Conservation (phyloP, 2,329 filamentous ascomycete genomes). For the Dactylellina cionopaga region DNA sequence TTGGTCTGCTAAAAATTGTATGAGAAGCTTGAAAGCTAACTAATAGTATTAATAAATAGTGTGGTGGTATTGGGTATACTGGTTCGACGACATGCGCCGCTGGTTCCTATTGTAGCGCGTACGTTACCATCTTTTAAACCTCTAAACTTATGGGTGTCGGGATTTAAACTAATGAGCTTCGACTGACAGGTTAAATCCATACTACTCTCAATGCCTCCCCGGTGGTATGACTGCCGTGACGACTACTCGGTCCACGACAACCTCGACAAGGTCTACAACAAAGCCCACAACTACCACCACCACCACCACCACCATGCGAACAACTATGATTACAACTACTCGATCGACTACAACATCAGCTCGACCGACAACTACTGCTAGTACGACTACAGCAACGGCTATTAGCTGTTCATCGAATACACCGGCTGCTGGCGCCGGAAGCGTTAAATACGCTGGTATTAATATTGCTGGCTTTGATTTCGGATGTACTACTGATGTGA, state of each 20-base stretch:
- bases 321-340: not conserved
- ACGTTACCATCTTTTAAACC: not conserved
- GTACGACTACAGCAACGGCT: slow-evolving; percentile 2
- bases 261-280: not conserved
- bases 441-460: slow-evolving; percentile 57
- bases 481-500: slow-evolving; percentile 62
- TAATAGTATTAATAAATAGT: slow-evolving; percentile 13
- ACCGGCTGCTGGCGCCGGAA: slow-evolving; percentile 13
- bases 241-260: slow-evolving; percentile 9
- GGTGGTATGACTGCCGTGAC: slow-evolving; percentile 1
- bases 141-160: not conserved
- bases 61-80: slow-evolving; percentile 27
- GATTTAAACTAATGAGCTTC: not conserved
- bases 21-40: too few relatives aligned
- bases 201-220: slow-evolving; percentile 26
- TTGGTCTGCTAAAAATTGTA: too few relatives aligned
- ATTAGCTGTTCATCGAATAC: slow-evolving; percentile 32
- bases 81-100: slow-evolving; percentile 18
- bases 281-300: slow-evolving; percentile 6
- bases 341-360: not conserved
- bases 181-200: slow-evolving; percentile 16
- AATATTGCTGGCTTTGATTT: slow-evolving; percentile 66
- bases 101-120: slow-evolving; percentile 24
- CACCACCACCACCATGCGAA: not conserved
- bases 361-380: not conserved